These are phyloP conservation scores for Symbiodinium natans DNA, from an alignment of 73 alveolate species.

Conservation along the genomic window DNA sequence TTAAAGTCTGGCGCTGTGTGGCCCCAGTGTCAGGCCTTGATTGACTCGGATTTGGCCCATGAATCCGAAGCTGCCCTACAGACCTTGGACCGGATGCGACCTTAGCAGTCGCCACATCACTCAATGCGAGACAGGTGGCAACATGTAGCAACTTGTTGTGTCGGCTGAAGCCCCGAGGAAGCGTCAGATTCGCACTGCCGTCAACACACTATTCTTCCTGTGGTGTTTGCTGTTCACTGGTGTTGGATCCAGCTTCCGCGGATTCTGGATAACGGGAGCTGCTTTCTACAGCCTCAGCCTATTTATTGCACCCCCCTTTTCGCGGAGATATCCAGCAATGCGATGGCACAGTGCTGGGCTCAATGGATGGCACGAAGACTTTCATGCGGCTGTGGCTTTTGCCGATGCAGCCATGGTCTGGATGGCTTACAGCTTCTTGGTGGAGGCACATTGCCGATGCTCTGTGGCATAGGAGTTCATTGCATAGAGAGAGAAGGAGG, in stretches of 20 bases:
- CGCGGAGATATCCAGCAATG: constrained; percentile 46
- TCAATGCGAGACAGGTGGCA: no score
- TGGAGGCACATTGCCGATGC: not conserved
- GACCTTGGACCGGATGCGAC: not conserved
- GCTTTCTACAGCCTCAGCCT: constrained; percentile 28
- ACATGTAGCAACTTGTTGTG: no score
- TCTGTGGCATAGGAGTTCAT: not conserved
- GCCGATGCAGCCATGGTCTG: constrained; percentile 57
- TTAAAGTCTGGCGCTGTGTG: no score
- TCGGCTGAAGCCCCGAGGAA: no score
- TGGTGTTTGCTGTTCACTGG: constrained; percentile 65
- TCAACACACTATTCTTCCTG: constrained; percentile 42
- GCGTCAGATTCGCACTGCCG: constrained; percentile 43
- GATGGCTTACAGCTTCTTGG: constrained; percentile 59
- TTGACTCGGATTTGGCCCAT: constrained; percentile 25
- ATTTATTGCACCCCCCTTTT: constrained; percentile 68
- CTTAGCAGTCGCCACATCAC: not conserved
- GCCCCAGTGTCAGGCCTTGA: not conserved
- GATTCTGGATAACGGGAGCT: constrained; percentile 49
- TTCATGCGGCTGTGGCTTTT: constrained; percentile 45
- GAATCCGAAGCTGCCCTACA: constrained; percentile 26
- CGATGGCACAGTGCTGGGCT: constrained; percentile 38
- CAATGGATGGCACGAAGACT: constrained; percentile 87
- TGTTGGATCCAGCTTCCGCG: constrained; percentile 19
- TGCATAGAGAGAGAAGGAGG: not conserved